phyloP scores from a whole-genome alignment of 768 basidiomycete genomes.

The Tulasnella sp. region DNA sequence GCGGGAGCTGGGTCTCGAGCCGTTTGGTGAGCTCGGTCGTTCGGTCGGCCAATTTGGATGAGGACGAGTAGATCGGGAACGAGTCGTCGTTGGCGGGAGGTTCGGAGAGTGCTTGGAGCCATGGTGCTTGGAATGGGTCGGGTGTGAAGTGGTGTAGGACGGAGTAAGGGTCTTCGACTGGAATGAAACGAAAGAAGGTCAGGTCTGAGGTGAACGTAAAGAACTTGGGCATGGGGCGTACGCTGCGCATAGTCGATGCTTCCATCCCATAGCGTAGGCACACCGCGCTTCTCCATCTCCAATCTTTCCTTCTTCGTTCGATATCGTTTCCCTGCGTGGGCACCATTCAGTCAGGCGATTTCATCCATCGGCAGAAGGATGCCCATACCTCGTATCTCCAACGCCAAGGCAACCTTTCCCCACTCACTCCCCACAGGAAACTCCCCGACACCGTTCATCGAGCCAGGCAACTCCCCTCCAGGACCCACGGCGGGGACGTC shows the following conservation, averaged over 20 bases:
- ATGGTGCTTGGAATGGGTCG: constrained; percentile 24
- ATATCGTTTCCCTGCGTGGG: constrained; percentile 50
- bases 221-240: background rate
- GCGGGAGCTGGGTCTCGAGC: background rate
- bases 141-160: constrained; percentile 34
- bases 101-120: constrained; percentile 20
- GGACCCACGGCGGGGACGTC: constrained; percentile 21
- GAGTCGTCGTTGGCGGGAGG: background rate
- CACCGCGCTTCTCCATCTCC: constrained; percentile 75
- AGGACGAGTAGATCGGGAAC: constrained; percentile 1
- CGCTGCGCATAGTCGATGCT: constrained; percentile 56
- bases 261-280: constrained; percentile 69
- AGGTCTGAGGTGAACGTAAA: background rate
- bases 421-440: constrained; percentile 73
- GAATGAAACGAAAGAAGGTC: background rate
- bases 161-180: constrained; percentile 35
- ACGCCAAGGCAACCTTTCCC: constrained; percentile 70
- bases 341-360: background rate
- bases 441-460: constrained; percentile 71
- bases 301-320: constrained; percentile 80
- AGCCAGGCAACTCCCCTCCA: constrained; percentile 68
- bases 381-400: constrained; percentile 71
- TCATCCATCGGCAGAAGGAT: background rate
- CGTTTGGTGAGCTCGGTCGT: background rate
- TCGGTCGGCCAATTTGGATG: background rate